Evolutionary conservation across 225 moss, liverwort and hornwort species (phyloP), one percentile per base, ranked within the genome.

Genomic region (Antitrichia curtipendula): DNA sequence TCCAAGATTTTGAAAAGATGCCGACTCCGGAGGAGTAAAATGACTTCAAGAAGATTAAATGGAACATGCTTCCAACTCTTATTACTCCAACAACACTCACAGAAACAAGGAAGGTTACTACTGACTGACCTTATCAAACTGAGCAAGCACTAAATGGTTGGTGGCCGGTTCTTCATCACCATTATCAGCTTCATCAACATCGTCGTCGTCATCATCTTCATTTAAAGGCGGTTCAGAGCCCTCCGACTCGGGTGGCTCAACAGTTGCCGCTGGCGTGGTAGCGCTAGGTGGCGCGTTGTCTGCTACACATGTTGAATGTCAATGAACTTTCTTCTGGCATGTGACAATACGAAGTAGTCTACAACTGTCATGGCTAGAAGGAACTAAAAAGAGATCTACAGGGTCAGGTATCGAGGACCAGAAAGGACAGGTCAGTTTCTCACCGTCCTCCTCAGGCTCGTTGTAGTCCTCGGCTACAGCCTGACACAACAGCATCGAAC

Each of bases 391-490:
- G 43, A 78, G 5, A 50, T 65, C 65, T 41, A 64, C 61, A 52
- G 66, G 36, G 36, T 66, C 66, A 36, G 17, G 53, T 68, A 73
- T 76, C 41, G 43, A 76, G 53, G 14, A 66, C 31, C 40, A 82
- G 16, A 87, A 52, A 28, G 20, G 82, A 60, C 57, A 78, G 24
- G 50, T 59, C 43, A 63, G 69, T 41, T 87, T 82, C 90, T 94
- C 86, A 96, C 97, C 97, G 78, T 99, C 98, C 80, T 97, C 97
- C 88, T 95, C 98, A 63, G 95, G 95, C 88, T 99, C 96, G 91
- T 99, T 97, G 91, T 99, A 99, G 86, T 99, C 98, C 91, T 99
- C 98, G 73, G 95, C 98, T 47, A 99, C 98, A 93, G 90, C 89
- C 92, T 92, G 83, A 81, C 58, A 88, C 49, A 66, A 84, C 53